Evolutionary conservation across 495 filamentous ascomycete genomes (phyloP), one percentile per base, ranked within the genome.

Genomic region (Penicillium diatomitis): DNA sequence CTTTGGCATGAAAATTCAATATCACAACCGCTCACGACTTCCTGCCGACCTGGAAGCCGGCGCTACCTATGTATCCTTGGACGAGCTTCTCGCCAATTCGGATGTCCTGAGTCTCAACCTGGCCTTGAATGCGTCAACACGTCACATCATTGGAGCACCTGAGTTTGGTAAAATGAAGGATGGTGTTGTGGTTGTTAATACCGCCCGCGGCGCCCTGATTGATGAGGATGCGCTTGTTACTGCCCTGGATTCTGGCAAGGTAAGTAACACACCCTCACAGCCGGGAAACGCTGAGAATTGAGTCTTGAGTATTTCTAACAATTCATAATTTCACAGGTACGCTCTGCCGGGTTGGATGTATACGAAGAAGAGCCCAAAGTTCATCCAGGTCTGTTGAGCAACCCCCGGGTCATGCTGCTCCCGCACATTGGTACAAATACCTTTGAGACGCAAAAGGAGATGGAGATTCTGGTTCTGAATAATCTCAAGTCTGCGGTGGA

Each of bases 31-130:
- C 11, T 73, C 65, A 0, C 73, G 65, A 4, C 70, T 88, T 0
- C 49, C 75, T 5, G 61, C 71, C 0, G 76, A 80, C 6, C 53
- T 71, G 12, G 67, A 73, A 36, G 68, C 63, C n/a, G 83, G 77
- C 20, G 85, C 86, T 0, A 73, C 76, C 47, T 85, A 83, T 53
- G 82, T 87, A 37, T 78, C 72, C 8, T 84, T 88, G 37, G 77
- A 82, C 46, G 80, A 87, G 58, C 64, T 94, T 47, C 67, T 91
- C 35, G 72, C 74, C 27, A 72, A 69, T 50, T 79, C 83, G 4
- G 88, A 91, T 56, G 83, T 89, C 31, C 65, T 94, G 27, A 87
- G 86, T 48, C 70, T 91, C 69, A 90, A 90, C 60, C 68, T 88
- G 42, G 86, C 87, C 9, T 66, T 85, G 48, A 83, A 83, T 47